A percentile compares a stretch with the other conserved stretches of the same genome.
These are phyloP conservation scores for Ceriops tagal DNA, from an alignment of 345 rosid genomes.

Conservation along the genomic window DNA sequence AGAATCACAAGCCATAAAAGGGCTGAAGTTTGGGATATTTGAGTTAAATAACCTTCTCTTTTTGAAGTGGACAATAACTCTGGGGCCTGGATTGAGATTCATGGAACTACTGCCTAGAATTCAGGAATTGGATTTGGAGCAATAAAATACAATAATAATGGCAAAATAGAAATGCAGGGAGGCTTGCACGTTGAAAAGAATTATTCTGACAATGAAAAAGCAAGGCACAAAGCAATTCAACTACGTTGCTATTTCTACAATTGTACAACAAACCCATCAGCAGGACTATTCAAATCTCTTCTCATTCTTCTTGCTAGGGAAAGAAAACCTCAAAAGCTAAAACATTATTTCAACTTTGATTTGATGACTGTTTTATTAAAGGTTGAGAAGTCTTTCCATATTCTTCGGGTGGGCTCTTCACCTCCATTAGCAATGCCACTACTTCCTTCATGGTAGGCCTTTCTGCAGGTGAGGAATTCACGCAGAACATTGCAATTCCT, in stretches of 20 bases:
- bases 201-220: background rate
- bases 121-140: conserved; percentile 3
- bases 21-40: conserved; percentile 1
- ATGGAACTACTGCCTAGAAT: conserved; percentile 6
- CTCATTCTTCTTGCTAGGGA: conserved; percentile 8
- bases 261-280: conserved; percentile 51
- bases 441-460: conserved; percentile 97
- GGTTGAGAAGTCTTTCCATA: conserved; percentile 94
- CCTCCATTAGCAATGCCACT: conserved; percentile 80
- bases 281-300: conserved; percentile 12
- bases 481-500: conserved; percentile 94
- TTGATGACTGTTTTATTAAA: conserved; percentile 73
- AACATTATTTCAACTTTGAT: conserved; percentile 36
- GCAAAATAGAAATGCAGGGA: conserved; percentile 7
- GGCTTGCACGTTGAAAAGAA: background rate
- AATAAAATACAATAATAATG: background rate
- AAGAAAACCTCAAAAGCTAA: background rate
- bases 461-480: conserved; percentile 77
- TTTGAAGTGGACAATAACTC: background rate
- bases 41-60: background rate
- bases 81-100: background rate
- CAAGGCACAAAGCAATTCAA: conserved; percentile 21
- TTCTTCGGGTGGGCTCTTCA: conserved; percentile 83
- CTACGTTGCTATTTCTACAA: conserved; percentile 36
- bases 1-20: background rate